Evolutionary conservation across 371 early-diverging fungal species (phyloP), one percentile per base, ranked within the genome.

Genomic region (Mucor lusitanicus): DNA sequence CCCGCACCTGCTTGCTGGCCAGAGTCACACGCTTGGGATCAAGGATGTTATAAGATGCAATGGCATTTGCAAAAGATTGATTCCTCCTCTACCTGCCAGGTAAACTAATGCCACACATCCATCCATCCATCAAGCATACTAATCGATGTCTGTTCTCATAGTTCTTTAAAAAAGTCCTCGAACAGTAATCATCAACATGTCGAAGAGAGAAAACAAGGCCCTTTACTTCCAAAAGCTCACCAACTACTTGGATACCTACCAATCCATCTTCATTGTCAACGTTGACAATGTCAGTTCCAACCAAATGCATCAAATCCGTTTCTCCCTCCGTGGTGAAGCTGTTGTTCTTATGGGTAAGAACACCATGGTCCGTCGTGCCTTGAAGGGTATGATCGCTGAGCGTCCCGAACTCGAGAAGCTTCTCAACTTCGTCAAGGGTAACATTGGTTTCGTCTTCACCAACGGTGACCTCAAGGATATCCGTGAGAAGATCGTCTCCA

Each of bases 341-440:
- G 94, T 90, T 78, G 91, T 99, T 63, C 91, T 99, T 54, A 98
- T 99, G 97, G 99, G 99, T 78, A 99, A 99, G 94, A 99, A 99
- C 97, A 99, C 99, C 83, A 97, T 98, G 94, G 97, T 99, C 64
- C 97, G 97, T 78, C 92, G 95, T 83, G 99, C 95, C 64, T 88
- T 99, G 72, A 90, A 93, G 80, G 88, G 88, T 72, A 75, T 94
- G 70, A 71, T 91, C 69, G 59, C 70, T 65, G 94, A 93, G 74
- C 87, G 94, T 85, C 96, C 97, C 76, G 86, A 92, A 74, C 94
- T 88, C 85, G 95, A 96, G 79, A 88, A 91, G 83, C 87, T 98
- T 61, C 75, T 94, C 68, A 89, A 91, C 70, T 87, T 89, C 72
- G 89, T 98, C 82, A 87, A 85, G 69, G 99, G 99, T 75, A 99